Conservation (phyloP, 2,329 filamentous ascomycete species). For the Calonectria leucothoes region DNA sequence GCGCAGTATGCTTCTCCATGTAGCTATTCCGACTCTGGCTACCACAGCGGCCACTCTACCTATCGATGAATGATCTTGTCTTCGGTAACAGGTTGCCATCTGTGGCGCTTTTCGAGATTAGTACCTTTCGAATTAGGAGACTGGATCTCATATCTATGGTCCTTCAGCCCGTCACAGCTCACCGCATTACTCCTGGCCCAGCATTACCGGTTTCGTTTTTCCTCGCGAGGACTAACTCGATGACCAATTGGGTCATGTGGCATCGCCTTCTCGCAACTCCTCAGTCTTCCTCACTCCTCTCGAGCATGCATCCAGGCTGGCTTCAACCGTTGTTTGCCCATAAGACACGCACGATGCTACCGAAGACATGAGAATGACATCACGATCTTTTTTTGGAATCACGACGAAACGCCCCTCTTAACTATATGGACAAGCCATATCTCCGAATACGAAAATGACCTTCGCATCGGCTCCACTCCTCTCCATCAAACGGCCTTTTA, state of each 20-base stretch:
- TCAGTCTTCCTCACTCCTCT: conserved; percentile 19
- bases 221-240: conserved; percentile 43
- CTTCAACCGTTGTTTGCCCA: conserved; percentile 29
- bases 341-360: conserved; percentile 40
- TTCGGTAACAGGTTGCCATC: conserved; percentile 60
- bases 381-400: conserved; percentile 36
- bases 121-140: conserved; percentile 55
- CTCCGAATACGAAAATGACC: conserved; percentile 9
- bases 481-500: conserved; percentile 28
- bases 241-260: conserved; percentile 15
- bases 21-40: conserved; percentile 66
- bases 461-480: conserved; percentile 4
- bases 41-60: conserved; percentile 61
- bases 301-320: conserved; percentile 10
- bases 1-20: conserved; percentile 54
- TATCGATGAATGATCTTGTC: conserved; percentile 66
- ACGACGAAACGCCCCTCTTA: conserved; percentile 32
- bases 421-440: conserved; percentile 5
- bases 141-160: conserved; percentile 63
- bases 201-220: conserved; percentile 54
- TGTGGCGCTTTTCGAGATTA: conserved; percentile 55
- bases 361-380: conserved; percentile 46
- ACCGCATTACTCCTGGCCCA: conserved; percentile 61
- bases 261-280: conserved; percentile 3
- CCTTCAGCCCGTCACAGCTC: conserved; percentile 59